Percentiles rank a stretch among this genome's conserved stretches.
Evolutionary conservation across 2,329 filamentous ascomycete species (phyloP).

Genomic region (Orbilia quercus): DNA sequence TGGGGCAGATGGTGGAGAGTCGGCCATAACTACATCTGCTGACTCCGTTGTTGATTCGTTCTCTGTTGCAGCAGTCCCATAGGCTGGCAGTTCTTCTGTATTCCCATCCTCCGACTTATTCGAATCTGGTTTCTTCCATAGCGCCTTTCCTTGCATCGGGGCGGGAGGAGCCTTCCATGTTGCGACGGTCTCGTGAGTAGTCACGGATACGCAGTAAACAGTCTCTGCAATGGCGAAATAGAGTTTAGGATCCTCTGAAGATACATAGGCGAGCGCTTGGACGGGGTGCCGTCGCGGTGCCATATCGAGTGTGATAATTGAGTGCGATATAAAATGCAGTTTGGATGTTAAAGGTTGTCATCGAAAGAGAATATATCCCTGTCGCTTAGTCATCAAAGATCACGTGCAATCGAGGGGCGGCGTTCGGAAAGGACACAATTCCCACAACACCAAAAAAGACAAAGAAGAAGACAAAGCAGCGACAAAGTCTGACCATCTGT

Average conservation of each 20-base stretch:
- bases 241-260: slow-evolving; percentile 20
- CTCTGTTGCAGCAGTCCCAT: not conserved
- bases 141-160: slow-evolving; percentile 34
- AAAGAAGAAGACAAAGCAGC: slow-evolving; percentile 31
- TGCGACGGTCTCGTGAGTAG: slow-evolving; percentile 31
- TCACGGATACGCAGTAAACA: slow-evolving; percentile 25
- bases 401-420: slow-evolving; percentile 28
- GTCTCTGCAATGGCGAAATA: slow-evolving; percentile 46
- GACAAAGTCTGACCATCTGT: slow-evolving; percentile 19
- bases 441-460: slow-evolving; percentile 38
- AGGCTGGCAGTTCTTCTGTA: slow-evolving; percentile 9
- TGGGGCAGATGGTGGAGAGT: slow-evolving; percentile 35
- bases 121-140: slow-evolving; percentile 9
- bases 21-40: slow-evolving; percentile 32
- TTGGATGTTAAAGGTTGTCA: slow-evolving; percentile 1
- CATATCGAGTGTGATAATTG: slow-evolving; percentile 5
- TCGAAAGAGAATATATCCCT: slow-evolving; percentile 22
- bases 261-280: slow-evolving; percentile 33
- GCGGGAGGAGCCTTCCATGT: slow-evolving; percentile 44
- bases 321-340: not conserved
- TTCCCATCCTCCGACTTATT: slow-evolving; percentile 7
- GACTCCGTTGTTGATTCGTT: slow-evolving; percentile 2
- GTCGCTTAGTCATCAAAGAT: slow-evolving; percentile 27
- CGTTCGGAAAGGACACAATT: slow-evolving; percentile 56
- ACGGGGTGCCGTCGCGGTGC: slow-evolving; percentile 39